Evolutionary conservation across 352 stramenopile genomes (phyloP), one percentile per base, ranked within the genome.

Genomic region (Phytophthora agathidicida): DNA sequence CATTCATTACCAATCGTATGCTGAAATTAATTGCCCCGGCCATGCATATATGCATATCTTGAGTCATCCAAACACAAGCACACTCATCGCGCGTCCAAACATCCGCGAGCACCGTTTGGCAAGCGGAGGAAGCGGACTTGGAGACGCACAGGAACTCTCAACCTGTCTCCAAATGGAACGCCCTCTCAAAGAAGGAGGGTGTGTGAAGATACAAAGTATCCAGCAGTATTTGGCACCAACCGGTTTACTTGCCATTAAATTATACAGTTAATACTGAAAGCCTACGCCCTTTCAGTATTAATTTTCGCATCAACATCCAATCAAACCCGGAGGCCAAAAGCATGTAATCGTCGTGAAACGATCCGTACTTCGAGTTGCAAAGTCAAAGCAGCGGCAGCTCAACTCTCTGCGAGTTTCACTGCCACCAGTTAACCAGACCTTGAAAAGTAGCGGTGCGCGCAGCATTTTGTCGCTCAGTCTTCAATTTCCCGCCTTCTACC

Each of bases 271-370:
- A 14, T 26, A 14, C 3, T 7, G n/a, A 16, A 42, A 10, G 17
- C 19, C 9, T 22, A 30, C 19, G 42, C 24, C 53, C 43, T 43
- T 62, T 62, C 42, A 35, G 9, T 48, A 55, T 47, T 27, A 55
- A 41, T 5, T 53, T 33, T 41, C 5, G 46, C 5, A 11, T 20
- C 8, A 19, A 35, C 53, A 41, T 62, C 53, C 53, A 62, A 62
- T 62, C 53, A 47, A 58, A 19, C 1, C 36, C 13, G 8, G 32
- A 6, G 33, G 19, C 10, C 16, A 46, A 52, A 60, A 24, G 38
- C 17, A 30, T 32, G 52, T 54, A 60, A 60, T 47, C 52, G 5
- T 60, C 22, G 20, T 50, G 41, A 38, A 56, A 46, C 24, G 36
- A 16, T 16, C 13, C 10, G 17, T 44, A 33, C 26, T 35, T 45